Evolutionary conservation across 352 stramenopile species (phyloP), one percentile per base, ranked within the genome.

Genomic region (Globisporangium cederbergense): DNA sequence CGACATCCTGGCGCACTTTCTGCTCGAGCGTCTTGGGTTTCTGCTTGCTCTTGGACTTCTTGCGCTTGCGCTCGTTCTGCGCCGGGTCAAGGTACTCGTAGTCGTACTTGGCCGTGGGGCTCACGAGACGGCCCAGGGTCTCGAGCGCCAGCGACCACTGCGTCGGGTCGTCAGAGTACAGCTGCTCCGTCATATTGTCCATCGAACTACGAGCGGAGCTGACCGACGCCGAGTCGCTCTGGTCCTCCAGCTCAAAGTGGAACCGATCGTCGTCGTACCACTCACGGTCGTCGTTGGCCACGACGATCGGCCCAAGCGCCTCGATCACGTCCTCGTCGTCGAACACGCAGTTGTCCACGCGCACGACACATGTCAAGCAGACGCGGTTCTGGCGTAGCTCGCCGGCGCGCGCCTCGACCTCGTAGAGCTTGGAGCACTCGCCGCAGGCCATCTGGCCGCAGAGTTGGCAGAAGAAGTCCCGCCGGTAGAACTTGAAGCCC

Each of bases 391-490:
- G 68, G 30, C 71, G 71, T 8, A 83, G 43, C 11, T 77, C 67
- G 14, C 77, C 77, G 28, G 76, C 64, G n/a, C 67, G 63, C 34
- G 67, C 58, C 47, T 86, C 77, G 18, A 83, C 77, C n/a, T 83
- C 75, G 56, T 78, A 76, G 18, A 75, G 53, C 42, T 72, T 55
- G 28, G 75, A 83, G 66, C 77, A 86, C 22, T 81, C 75, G 2
- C 64, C 34, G 52, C 77, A 86, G 18, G 75, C 66, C 46, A 72
- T 73, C 55, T 82, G 65, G 22, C 77, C 77, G 51, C 77, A 86
- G 18, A 86, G 64, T 58, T 86, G 70, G 64, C 77, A 86, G 64
- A 80, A 83, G 32, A 74, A 73, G 52, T 83, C 75, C 30, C 67
- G 65, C 8, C 75, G 74, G 58, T 77, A 80, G 58, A 86, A 77